A percentile compares a stretch with the other conserved stretches of the same genome.
Conservation (phyloP, 257 asterid genomes). For the Primulina eburnea region DNA sequence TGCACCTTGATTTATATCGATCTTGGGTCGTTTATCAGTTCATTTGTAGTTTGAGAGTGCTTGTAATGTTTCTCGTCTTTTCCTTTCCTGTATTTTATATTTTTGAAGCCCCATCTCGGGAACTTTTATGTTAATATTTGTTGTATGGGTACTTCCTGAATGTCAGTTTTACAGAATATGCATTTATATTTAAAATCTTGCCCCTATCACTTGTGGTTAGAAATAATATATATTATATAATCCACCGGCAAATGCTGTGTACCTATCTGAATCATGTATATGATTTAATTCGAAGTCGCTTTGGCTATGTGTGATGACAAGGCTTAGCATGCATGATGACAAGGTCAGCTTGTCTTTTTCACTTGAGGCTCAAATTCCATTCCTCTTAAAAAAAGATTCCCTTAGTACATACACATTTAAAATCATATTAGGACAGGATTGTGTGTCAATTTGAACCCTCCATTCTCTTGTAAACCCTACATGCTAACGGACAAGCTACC, state of each 20-base stretch:
- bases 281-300: background rate
- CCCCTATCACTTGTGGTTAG: background rate
- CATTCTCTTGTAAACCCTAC: too few relatives aligned
- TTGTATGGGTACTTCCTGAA: constrained; percentile 11
- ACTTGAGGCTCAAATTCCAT: background rate
- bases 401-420: too few relatives aligned
- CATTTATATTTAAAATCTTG: background rate
- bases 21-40: background rate
- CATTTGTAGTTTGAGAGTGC: constrained; percentile 23
- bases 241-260: too few relatives aligned
- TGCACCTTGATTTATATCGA: background rate
- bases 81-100: background rate
- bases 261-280: background rate
- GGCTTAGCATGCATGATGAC: background rate
- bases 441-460: background rate
- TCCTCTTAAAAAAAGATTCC: too few relatives aligned
- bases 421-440: background rate
- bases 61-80: constrained; percentile 5
- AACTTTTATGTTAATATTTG: constrained; percentile 14
- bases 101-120: background rate
- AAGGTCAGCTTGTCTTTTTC: background rate
- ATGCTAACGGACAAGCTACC: too few relatives aligned
- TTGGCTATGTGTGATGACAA: background rate
- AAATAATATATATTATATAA: too few relatives aligned
- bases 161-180: background rate